Evolutionary conservation across 208 protist species (phyloP).

Genomic region (Crithidia sp.): DNA sequence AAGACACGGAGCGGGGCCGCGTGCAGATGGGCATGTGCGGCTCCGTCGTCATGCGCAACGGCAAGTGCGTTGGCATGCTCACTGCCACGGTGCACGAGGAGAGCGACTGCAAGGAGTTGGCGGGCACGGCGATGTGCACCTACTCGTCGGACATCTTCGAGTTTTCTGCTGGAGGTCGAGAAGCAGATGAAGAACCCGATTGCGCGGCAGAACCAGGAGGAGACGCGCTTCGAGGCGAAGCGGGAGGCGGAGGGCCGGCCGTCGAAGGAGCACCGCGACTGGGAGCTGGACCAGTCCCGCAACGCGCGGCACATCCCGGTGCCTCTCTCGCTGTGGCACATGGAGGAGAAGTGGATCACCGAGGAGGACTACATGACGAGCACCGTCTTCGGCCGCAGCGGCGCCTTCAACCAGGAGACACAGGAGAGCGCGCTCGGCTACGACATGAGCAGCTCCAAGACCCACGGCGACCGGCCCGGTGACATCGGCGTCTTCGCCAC

Average conservation of each 20-base stretch:
- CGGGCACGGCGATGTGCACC: slow-evolving; percentile 90
- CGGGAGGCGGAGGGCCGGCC: slow-evolving; percentile 52
- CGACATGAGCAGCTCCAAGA: slow-evolving; percentile 86
- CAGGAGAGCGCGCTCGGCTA: slow-evolving; percentile 86
- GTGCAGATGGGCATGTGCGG: slow-evolving; percentile 93
- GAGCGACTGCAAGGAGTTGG: slow-evolving; percentile 77
- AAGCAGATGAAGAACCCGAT: slow-evolving; percentile 85
- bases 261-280: slow-evolving; percentile 53
- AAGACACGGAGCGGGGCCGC: slow-evolving; percentile 51
- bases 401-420: slow-evolving; percentile 87
- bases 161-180: slow-evolving; percentile 91
- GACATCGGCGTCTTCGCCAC: slow-evolving; percentile 66
- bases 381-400: slow-evolving; percentile 80
- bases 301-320: slow-evolving; percentile 86
- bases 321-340: slow-evolving; percentile 86
- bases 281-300: slow-evolving; percentile 81
- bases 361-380: slow-evolving; percentile 90
- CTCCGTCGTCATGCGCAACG: slow-evolving; percentile 87
- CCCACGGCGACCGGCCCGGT: slow-evolving; percentile 73
- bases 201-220: slow-evolving; percentile 55
- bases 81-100: slow-evolving; percentile 89
- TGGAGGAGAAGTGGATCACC: slow-evolving; percentile 91
- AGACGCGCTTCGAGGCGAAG: slow-evolving; percentile 73
- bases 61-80: slow-evolving; percentile 92
- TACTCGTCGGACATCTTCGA: slow-evolving; percentile 87